phyloP scores from a whole-genome alignment of 1,139 yeast genomes.

The Debaryomyces robertsiae region DNA sequence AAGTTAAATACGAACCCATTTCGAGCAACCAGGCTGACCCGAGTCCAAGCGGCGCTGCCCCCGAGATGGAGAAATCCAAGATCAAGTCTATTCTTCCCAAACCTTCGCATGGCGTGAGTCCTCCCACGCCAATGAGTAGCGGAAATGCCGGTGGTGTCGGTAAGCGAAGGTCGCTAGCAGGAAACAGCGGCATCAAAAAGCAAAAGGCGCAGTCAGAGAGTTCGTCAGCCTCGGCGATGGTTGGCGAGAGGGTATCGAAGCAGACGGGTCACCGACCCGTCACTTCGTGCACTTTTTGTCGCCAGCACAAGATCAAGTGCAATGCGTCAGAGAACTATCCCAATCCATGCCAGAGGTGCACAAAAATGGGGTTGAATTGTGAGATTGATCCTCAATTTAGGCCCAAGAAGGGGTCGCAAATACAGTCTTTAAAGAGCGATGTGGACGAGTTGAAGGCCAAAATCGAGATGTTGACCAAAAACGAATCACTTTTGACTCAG shows the following conservation, averaged over 20 bases:
- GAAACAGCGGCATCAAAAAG: conserved; percentile 8
- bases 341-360: conserved; percentile 80
- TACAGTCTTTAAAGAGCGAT: conserved; percentile 80
- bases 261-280: conserved; percentile 73
- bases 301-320: conserved; percentile 93
- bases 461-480: conserved; percentile 72
- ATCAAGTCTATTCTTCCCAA: conserved; percentile 42
- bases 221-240: background rate
- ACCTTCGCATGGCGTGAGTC: conserved; percentile 22
- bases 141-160: conserved; percentile 8
- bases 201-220: conserved; percentile 7
- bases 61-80: conserved; percentile 39
- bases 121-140: conserved; percentile 15
- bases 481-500: conserved; percentile 67
- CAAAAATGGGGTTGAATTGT: conserved; percentile 75
- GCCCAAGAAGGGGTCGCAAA: conserved; percentile 90
- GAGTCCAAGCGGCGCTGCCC: background rate
- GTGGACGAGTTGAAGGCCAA: conserved; percentile 79
- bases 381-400: conserved; percentile 90
- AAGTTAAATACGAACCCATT: conserved; percentile 1
- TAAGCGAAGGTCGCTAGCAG: conserved; percentile 12
- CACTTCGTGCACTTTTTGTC: conserved; percentile 89
- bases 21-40: too few species aligned
- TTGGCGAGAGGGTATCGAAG: conserved; percentile 22
- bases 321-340: conserved; percentile 88